These are phyloP conservation scores for Casuarina cunninghamiana DNA, from an alignment of 306 rosid genomes.

Conservation along the genomic window DNA sequence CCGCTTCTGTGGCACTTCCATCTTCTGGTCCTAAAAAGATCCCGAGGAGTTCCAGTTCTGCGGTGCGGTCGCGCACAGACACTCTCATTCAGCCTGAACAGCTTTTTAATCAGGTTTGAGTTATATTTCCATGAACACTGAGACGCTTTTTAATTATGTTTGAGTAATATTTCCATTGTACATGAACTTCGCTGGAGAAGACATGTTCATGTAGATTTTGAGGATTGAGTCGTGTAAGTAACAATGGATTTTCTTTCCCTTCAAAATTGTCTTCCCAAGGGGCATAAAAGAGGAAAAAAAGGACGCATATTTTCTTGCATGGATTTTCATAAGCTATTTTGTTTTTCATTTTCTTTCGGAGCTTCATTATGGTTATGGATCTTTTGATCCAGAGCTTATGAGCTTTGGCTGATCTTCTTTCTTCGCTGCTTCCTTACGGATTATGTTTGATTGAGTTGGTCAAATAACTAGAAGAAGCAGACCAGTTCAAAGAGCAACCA, in stretches of 20 bases:
- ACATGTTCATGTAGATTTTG: too few species aligned
- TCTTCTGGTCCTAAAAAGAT: slow-evolving; percentile 55
- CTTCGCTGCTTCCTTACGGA: neutral
- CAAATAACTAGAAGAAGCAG: neutral
- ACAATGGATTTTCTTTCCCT: too few species aligned
- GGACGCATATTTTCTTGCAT: too few species aligned
- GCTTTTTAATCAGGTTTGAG: slow-evolving; percentile 63
- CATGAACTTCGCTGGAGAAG: too few species aligned
- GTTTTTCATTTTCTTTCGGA: neutral
- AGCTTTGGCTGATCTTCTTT: neutral
- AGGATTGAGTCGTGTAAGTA: too few species aligned
- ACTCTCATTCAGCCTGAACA: slow-evolving; percentile 86
- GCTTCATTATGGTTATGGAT: neutral
- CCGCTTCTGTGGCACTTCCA: slow-evolving; percentile 66
- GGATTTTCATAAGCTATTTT: too few species aligned
- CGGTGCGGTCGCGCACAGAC: slow-evolving; percentile 76
- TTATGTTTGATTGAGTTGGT: neutral
- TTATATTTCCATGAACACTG: neutral
- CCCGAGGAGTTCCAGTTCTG: slow-evolving; percentile 83
- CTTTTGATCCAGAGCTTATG: neutral
- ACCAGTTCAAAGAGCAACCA: neutral
- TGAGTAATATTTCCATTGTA: neutral
- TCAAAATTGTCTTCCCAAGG: too few species aligned
- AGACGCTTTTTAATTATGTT: neutral
- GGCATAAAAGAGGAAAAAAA: too few species aligned